phyloP scores from a whole-genome alignment of 768 basidiomycete genomes.

The Agaricus subrufescens region DNA sequence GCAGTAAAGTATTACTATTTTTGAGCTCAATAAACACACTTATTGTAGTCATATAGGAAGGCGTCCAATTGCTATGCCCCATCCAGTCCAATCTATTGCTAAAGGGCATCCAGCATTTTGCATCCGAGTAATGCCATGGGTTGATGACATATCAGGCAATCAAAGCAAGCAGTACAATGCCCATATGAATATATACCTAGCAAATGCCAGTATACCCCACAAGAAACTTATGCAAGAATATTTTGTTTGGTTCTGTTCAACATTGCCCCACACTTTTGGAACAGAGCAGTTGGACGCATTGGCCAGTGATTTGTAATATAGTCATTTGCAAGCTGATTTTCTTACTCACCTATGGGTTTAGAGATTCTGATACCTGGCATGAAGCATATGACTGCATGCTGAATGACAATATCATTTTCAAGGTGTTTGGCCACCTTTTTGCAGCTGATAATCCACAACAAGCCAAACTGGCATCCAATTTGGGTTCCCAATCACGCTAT shows the following conservation, averaged over 20 bases:
- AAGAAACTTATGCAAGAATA: slow-evolving; percentile 23
- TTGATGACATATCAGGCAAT: slow-evolving; percentile 30
- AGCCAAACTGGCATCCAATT: slow-evolving; percentile 22
- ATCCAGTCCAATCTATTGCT: slow-evolving; percentile 10
- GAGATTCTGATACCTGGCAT: slow-evolving; percentile 15
- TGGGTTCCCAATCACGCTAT: too few relatives aligned
- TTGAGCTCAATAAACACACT: too few relatives aligned
- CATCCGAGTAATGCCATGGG: slow-evolving; percentile 12
- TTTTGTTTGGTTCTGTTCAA: slow-evolving; percentile 25
- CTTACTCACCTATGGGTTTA: neutral
- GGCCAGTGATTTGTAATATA: slow-evolving; percentile 12
- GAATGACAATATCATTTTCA: slow-evolving; percentile 20
- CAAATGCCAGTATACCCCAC: slow-evolving; percentile 25
- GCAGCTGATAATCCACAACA: slow-evolving; percentile 31
- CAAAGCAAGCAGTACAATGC: slow-evolving; percentile 30
- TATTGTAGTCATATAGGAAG: too few relatives aligned
- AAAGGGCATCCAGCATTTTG: slow-evolving; percentile 11
- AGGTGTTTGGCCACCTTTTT: slow-evolving; percentile 18
- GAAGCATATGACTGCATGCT: slow-evolving; percentile 23
- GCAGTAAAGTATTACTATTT: neutral
- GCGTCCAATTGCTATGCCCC: neutral
- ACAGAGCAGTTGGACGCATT: slow-evolving; percentile 26
- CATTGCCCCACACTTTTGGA: slow-evolving; percentile 25
- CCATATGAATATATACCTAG: slow-evolving; percentile 28
- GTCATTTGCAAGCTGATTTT: neutral